A percentile compares a stretch with the other conserved stretches of the same genome.
These are phyloP conservation scores for Hydnum rufescens DNA, from an alignment of 768 basidiomycete genomes.

Conservation along the genomic window DNA sequence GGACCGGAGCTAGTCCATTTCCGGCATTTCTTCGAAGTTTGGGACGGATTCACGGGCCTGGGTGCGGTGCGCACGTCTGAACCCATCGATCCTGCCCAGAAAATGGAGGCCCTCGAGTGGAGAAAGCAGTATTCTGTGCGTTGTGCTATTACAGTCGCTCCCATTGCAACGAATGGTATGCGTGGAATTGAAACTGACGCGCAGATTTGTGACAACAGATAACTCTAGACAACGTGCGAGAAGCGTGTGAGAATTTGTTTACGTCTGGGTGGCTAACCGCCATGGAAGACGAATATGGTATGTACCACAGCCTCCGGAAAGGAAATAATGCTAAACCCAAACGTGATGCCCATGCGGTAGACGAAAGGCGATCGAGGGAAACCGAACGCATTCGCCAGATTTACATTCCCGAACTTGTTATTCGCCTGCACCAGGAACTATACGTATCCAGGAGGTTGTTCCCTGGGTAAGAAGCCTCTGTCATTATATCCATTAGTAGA, in stretches of 20 bases:
- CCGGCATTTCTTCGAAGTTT: slow-evolving; percentile 55
- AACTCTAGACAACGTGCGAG: slow-evolving; percentile 36
- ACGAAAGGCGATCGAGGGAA: slow-evolving; percentile 28
- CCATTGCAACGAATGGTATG: neutral
- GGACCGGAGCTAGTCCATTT: slow-evolving; percentile 46
- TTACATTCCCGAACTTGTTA: slow-evolving; percentile 74
- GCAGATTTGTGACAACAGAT: neutral
- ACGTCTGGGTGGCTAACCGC: neutral
- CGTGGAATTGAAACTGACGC: neutral
- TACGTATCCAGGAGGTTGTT: slow-evolving; percentile 41
- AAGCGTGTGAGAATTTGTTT: slow-evolving; percentile 24
- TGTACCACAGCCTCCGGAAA: neutral
- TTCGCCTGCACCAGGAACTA: slow-evolving; percentile 62
- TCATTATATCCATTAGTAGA: neutral
- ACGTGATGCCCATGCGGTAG: slow-evolving; percentile 23
- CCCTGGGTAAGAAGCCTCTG: slow-evolving; percentile 33
- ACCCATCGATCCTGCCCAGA: slow-evolving; percentile 5
- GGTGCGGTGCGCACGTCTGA: slow-evolving; percentile 8
- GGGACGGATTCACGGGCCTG: slow-evolving; percentile 19
- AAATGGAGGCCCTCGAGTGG: slow-evolving; percentile 7
- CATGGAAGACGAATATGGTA: neutral
- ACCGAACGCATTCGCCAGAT: slow-evolving; percentile 70
- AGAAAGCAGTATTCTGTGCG: slow-evolving; percentile 7
- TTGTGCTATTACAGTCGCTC: neutral
- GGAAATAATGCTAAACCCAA: neutral